phyloP scores from a whole-genome alignment of 225 moss, liverwort and hornwort genomes.

The Straminergon stramineum region DNA sequence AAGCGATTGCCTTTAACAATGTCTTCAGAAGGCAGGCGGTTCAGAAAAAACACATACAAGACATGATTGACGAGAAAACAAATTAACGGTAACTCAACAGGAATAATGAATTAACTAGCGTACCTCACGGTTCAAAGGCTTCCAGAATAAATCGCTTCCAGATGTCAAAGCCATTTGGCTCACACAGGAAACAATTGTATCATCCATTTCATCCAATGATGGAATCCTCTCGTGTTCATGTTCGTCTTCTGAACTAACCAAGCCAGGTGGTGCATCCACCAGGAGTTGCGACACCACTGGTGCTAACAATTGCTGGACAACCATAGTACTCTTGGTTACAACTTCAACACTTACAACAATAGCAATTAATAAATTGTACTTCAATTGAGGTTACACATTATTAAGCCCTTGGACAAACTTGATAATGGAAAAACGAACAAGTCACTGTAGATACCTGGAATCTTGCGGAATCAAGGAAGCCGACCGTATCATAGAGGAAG shows the following conservation, averaged over 20 bases:
- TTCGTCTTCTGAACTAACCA: background rate
- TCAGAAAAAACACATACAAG: background rate
- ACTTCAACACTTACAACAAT: background rate
- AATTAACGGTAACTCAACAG: background rate
- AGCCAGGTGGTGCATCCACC: slow-evolving; percentile 51
- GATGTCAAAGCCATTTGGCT: slow-evolving; percentile 95
- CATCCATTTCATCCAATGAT: slow-evolving; percentile 72
- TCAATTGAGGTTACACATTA: background rate
- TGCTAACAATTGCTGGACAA: slow-evolving; percentile 65
- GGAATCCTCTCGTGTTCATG: slow-evolving; percentile 3
- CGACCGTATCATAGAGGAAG: slow-evolving; percentile 79
- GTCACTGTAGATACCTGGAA: slow-evolving; percentile 52
- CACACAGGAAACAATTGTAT: slow-evolving; percentile 67
- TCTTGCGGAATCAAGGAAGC: slow-evolving; percentile 75
- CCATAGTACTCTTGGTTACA: background rate
- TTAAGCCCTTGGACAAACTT: background rate
- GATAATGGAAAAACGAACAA: background rate
- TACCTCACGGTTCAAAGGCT: slow-evolving; percentile 96
- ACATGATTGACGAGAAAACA: background rate
- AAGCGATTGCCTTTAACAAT: background rate
- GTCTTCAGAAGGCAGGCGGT: background rate
- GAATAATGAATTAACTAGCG: background rate
- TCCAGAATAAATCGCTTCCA: slow-evolving; percentile 94
- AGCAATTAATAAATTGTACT: background rate
- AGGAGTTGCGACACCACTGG: slow-evolving; percentile 73